These are phyloP conservation scores for Arxiozyma slooffiae DNA, from an alignment of 1,139 yeast genomes.

Conservation along the genomic window DNA sequence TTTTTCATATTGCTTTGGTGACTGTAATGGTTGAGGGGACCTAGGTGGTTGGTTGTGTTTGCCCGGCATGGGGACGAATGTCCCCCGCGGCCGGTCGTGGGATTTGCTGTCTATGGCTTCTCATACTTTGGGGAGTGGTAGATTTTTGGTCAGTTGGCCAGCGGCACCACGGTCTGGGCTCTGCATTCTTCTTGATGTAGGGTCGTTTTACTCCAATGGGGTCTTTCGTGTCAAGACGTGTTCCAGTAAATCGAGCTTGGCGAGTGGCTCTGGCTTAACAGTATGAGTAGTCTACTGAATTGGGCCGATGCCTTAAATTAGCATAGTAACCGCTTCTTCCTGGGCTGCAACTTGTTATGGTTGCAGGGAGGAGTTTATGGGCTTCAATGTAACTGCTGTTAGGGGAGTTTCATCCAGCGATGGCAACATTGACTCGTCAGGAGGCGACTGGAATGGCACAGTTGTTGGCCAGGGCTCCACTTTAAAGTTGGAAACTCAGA, in stretches of 20 bases:
- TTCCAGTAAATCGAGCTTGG: conserved; percentile 35
- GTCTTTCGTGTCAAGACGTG: conserved; percentile 19
- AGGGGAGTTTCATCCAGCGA: conserved; percentile 39
- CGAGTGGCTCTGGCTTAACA: conserved; percentile 25
- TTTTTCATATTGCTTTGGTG: conserved; percentile 3
- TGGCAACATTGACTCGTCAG: conserved; percentile 35
- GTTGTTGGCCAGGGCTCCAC: conserved; percentile 9
- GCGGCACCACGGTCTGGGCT: conserved; percentile 7
- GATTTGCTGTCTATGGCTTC: conserved; percentile 12
- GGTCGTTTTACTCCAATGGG: not conserved
- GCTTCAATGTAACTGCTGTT: conserved; percentile 30
- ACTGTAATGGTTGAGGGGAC: conserved; percentile 31
- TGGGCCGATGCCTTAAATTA: conserved; percentile 23
- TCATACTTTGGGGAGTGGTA: not conserved
- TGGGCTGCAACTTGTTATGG: no score
- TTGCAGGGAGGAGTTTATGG: not conserved
- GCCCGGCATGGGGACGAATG: conserved; percentile 24
- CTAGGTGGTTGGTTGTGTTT: not conserved
- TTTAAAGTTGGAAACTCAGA: conserved; percentile 1
- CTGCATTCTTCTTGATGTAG: not conserved
- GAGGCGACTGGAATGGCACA: conserved; percentile 38
- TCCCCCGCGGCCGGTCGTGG: conserved; percentile 27
- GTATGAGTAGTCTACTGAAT: conserved; percentile 30
- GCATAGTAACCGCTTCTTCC: conserved; percentile 11
- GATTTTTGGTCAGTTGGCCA: not conserved